Conservation (phyloP, 768 basidiomycete genomes). For the Mycena pura region DNA sequence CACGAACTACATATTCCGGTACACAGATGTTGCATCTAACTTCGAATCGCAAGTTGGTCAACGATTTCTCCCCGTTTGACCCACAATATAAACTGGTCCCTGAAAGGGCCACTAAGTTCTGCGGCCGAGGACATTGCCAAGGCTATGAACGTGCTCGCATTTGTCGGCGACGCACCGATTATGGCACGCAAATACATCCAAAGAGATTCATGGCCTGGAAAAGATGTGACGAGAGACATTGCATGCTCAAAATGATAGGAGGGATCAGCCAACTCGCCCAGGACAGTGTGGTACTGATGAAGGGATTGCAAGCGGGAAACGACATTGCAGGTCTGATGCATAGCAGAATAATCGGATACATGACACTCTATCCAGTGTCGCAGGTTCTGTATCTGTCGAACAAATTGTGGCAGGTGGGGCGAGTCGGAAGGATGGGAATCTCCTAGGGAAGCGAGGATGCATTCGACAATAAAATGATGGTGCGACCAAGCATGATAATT, state of each 20-base stretch:
- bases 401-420: conserved; percentile 41
- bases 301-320: conserved; percentile 34
- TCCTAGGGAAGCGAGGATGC: conserved; percentile 31
- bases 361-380: conserved; percentile 66
- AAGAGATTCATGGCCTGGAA: conserved; percentile 65
- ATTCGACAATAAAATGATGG: conserved; percentile 56
- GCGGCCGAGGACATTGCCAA: conserved; percentile 1
- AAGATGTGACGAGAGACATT: conserved; percentile 52
- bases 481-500: conserved; percentile 81
- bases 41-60: neutral
- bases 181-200: conserved; percentile 64
- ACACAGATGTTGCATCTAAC: too few species aligned
- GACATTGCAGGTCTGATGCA: conserved; percentile 59
- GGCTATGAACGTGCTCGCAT: neutral
- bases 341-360: conserved; percentile 70
- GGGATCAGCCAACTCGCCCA: conserved; percentile 1
- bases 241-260: conserved; percentile 45
- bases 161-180: neutral
- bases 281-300: neutral
- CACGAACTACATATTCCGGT: too few species aligned
- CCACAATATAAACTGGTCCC: conserved; percentile 10
- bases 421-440: conserved; percentile 24
- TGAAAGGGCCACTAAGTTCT: neutral
- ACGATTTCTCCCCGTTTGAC: neutral
- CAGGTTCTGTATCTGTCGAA: conserved; percentile 44